Percentiles rank a stretch among this genome's conserved stretches.
These are phyloP conservation scores for Saccharomycopsis babjevae DNA, from an alignment of 805 yeast species.

Conservation along the genomic window DNA sequence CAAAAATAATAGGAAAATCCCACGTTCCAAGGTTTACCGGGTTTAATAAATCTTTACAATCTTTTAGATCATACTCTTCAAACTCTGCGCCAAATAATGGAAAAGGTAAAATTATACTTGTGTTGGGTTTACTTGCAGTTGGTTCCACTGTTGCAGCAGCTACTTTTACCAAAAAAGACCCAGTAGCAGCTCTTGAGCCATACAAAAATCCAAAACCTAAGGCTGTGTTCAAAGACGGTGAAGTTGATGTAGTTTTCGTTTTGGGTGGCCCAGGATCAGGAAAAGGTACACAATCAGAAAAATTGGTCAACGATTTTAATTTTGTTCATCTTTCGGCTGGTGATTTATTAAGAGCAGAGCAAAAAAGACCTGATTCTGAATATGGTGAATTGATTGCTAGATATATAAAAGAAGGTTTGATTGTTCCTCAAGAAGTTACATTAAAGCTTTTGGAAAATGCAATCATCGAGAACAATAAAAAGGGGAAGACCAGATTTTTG, in stretches of 20 bases:
- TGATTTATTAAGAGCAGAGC: slow-evolving; percentile 88
- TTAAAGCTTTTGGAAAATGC: slow-evolving; percentile 75
- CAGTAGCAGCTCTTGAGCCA: slow-evolving; percentile 19
- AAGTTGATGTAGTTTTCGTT: slow-evolving; percentile 76
- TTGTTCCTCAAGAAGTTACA: slow-evolving; percentile 91
- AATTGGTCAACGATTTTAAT: slow-evolving; percentile 66
- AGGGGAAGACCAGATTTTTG: slow-evolving; percentile 57
- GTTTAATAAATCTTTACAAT: background rate
- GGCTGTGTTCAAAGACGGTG: slow-evolving; percentile 47
- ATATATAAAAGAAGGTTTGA: slow-evolving; percentile 76
- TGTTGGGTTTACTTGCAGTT: slow-evolving; percentile 8
- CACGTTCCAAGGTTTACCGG: background rate
- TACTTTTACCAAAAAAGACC: slow-evolving; percentile 6
- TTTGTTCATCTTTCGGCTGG: slow-evolving; percentile 95
- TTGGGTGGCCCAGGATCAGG: slow-evolving; percentile 98
- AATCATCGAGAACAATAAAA: slow-evolving; percentile 40
- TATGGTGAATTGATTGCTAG: slow-evolving; percentile 79
- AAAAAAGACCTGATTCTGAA: slow-evolving; percentile 67
- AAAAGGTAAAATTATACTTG: slow-evolving; percentile 4
- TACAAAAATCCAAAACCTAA: slow-evolving; percentile 3
- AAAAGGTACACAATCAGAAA: slow-evolving; percentile 92
- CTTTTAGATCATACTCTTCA: slow-evolving; percentile 1
- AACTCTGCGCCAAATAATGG: background rate
- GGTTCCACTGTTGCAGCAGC: slow-evolving; percentile 15
- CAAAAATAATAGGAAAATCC: background rate